phyloP scores from a whole-genome alignment of 805 yeast genomes.

The Kuraishia cidri region DNA sequence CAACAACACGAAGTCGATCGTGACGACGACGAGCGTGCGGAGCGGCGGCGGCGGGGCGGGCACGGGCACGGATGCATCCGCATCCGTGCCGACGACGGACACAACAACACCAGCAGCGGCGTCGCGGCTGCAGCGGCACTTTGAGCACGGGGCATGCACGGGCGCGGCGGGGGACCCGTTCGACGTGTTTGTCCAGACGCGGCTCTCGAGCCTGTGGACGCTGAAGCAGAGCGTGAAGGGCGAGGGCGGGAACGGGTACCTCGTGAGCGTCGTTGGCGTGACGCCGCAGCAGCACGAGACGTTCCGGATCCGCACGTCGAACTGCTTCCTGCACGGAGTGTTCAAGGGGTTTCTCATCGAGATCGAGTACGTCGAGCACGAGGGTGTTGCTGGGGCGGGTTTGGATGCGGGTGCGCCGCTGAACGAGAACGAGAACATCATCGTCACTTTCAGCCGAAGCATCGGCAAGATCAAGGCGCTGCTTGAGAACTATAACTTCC shows the following conservation, averaged over 20 bases:
- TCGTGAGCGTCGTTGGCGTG: constrained; percentile 26
- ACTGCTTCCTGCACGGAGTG: constrained; percentile 64
- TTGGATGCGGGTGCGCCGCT: constrained; percentile 1
- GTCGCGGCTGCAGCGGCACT: constrained; percentile 16
- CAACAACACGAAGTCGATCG: constrained; percentile 28
- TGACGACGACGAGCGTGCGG: constrained; percentile 13
- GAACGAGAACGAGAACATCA: constrained; percentile 14
- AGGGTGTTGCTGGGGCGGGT: constrained; percentile 1
- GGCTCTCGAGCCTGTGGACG: constrained; percentile 63
- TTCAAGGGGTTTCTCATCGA: constrained; percentile 66
- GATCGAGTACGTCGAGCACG: constrained; percentile 30
- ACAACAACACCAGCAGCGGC: constrained; percentile 16
- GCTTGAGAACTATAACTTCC: constrained; percentile 21
- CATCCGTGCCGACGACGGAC: constrained; percentile 10
- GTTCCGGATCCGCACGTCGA: constrained; percentile 53
- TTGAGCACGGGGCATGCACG: constrained; percentile 32
- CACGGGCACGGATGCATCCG: constrained; percentile 8
- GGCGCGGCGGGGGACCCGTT: constrained; percentile 37
- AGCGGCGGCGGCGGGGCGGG: constrained; percentile 4
- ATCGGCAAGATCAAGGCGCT: constrained; percentile 21
- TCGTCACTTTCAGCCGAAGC: constrained; percentile 20
- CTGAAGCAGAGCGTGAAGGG: constrained; percentile 63
- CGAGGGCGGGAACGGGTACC: constrained; percentile 64
- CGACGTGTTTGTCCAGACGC: constrained; percentile 43
- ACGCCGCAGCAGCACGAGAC: constrained; percentile 26